A percentile compares a stretch with the other conserved stretches of the same genome.
Conservation (phyloP, 1,284 basidiomycete genomes). For the Fistulinella cinereoalba region DNA sequence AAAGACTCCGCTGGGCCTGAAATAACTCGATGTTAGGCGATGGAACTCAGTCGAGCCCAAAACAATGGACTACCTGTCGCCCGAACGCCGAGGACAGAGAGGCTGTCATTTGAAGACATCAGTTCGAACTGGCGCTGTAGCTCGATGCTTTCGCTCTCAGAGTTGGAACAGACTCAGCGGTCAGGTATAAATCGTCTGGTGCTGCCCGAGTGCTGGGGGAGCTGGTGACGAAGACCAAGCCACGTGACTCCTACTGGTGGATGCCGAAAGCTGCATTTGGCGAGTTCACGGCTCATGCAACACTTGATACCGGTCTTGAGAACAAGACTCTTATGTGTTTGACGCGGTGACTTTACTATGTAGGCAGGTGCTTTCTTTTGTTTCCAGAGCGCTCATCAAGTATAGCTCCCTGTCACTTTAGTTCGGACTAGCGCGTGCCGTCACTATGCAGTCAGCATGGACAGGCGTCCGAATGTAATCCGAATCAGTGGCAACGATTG, state of each 20-base stretch:
- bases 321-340: too few relatives aligned
- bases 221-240: too few relatives aligned
- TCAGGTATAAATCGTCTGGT: too few relatives aligned
- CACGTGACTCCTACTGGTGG: neutral
- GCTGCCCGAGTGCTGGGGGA: too few relatives aligned
- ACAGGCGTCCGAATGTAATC: too few relatives aligned
- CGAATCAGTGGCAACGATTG: too few relatives aligned
- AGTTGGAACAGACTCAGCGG: constrained; percentile 1
- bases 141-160: neutral
- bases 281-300: neutral
- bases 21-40: constrained; percentile 5
- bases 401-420: too few relatives aligned
- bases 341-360: neutral
- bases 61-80: constrained; percentile 13
- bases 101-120: constrained; percentile 19
- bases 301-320: neutral
- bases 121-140: neutral
- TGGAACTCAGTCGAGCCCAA: neutral
- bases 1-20: constrained; percentile 49
- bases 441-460: too few relatives aligned
- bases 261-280: neutral
- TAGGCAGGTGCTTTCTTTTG: too few relatives aligned
- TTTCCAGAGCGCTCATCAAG: too few relatives aligned
- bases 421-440: too few relatives aligned
- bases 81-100: constrained; percentile 18